Evolutionary conservation across 495 filamentous ascomycete genomes (phyloP).

Genomic region (Sphaerosporella brunnea): DNA sequence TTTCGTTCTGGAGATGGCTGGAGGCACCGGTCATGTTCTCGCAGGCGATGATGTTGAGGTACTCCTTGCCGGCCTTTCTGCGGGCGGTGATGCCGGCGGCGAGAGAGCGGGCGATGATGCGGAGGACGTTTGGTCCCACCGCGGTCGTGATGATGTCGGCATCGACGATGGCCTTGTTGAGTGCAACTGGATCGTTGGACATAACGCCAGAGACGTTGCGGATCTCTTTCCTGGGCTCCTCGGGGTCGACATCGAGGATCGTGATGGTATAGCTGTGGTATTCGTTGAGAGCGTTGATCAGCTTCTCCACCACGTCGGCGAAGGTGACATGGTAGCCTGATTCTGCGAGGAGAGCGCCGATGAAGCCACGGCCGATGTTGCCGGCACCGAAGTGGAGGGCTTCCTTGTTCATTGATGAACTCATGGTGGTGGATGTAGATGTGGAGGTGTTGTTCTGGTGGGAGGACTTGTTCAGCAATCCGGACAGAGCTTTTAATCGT

Average conservation of each 20-base stretch:
- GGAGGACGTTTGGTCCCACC: constrained; percentile 86
- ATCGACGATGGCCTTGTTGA: constrained; percentile 65
- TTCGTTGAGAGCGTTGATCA: constrained; percentile 61
- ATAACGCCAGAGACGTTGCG: constrained; percentile 95
- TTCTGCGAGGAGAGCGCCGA: constrained; percentile 62
- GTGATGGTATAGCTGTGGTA: constrained; percentile 71
- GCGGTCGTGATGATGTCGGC: constrained; percentile 90
- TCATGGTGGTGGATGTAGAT: neutral
- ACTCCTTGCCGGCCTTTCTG: constrained; percentile 42
- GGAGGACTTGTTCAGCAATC: neutral
- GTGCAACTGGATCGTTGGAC: constrained; percentile 57
- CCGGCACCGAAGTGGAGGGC: constrained; percentile 64
- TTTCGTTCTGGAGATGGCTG: constrained; percentile 15
- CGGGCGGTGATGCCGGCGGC: constrained; percentile 75
- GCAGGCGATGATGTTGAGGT: constrained; percentile 68
- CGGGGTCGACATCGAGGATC: constrained; percentile 75
- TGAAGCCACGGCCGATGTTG: constrained; percentile 54
- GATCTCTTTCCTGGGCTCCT: constrained; percentile 62
- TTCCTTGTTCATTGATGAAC: too few species aligned
- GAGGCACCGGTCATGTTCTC: constrained; percentile 94
- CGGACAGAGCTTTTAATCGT: neutral
- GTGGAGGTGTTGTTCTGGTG: neutral
- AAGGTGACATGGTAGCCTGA: constrained; percentile 88
- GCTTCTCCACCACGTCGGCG: constrained; percentile 67
- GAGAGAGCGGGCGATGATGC: constrained; percentile 85